Evolutionary conservation across 352 stramenopile species (phyloP), one percentile per base, ranked within the genome.

Genomic region (Pythium phragmiticola): DNA sequence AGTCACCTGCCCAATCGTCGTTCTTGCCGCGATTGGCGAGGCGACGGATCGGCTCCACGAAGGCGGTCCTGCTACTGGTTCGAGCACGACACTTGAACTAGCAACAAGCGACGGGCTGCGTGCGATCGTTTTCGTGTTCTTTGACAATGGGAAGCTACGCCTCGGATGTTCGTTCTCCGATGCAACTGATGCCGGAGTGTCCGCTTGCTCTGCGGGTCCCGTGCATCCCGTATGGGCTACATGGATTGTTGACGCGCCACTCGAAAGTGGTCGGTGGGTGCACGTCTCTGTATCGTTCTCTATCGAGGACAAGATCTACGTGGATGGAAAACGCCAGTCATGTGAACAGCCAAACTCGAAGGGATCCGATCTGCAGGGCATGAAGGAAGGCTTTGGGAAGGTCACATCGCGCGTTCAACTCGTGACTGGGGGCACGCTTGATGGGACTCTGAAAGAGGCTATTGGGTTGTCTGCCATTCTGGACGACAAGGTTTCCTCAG

Each of bases 181-280:
- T n/a, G 33, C 45, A 26, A 11, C 21, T 19, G 47, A 53, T 53
- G 26, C 4, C 5, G 28, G n/a, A 14, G 17, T 3, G 14, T 54
- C 48, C 4, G 11, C 9, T n/a, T 41, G 8, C 34, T 33, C 54
- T 23, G 5, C 37, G 3, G 13, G 6, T 16, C 16, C 39, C 16
- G 13, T 19, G 39, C 39, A 46, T 1, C 39, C 39, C 9, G 39
- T n/a, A 4, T 65, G 59, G 59, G 14, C 26, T 5, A 39, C 49
- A 9, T 26, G 39, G 14, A 11, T 58, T 2, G 11, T 33, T 0
- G 28, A 46, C 2, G 26, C 39, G 0, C 17, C 48, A 4, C 2
- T 65, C 28, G 5, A 37, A 36, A 16, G 0, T 26, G 49, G 49
- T 19, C 37, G 23, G 11, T 65, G 59, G 59, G 37, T 46, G 13